Conservation (phyloP, 208 protist species). For the Leishmania amazonensis region DNA sequence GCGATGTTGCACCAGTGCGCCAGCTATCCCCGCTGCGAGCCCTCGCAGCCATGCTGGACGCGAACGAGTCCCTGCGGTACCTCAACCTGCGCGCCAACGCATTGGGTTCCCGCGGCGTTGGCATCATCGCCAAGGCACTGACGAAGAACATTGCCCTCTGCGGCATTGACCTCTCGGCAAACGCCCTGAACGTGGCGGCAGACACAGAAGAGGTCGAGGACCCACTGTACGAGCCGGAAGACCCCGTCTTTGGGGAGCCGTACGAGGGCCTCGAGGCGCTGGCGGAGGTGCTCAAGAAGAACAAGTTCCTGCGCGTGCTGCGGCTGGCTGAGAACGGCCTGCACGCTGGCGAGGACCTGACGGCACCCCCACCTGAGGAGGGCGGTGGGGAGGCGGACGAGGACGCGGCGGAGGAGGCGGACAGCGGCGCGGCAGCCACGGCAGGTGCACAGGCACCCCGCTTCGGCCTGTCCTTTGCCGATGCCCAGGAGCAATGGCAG, state of each 20-base stretch:
- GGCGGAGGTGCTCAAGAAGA: slow-evolving; percentile 88
- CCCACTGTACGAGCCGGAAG: slow-evolving; percentile 69
- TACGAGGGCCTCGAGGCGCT: slow-evolving; percentile 80
- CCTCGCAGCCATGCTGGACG: slow-evolving; percentile 68
- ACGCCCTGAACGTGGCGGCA: slow-evolving; percentile 44
- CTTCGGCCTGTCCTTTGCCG: slow-evolving; percentile 15
- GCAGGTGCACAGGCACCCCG: background rate
- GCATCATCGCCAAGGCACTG: slow-evolving; percentile 84
- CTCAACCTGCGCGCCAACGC: slow-evolving; percentile 80
- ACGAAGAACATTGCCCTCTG: slow-evolving; percentile 82
- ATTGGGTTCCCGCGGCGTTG: slow-evolving; percentile 76
- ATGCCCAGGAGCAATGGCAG: slow-evolving; percentile 51
- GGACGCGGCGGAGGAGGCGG: slow-evolving; percentile 21
- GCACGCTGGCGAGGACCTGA: slow-evolving; percentile 77
- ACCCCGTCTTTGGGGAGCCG: slow-evolving; percentile 82
- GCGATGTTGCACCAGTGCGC: slow-evolving; percentile 31
- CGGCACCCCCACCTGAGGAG: slow-evolving; percentile 40
- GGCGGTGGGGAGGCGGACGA: slow-evolving; percentile 49
- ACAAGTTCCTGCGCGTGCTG: slow-evolving; percentile 88
- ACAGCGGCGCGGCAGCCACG: background rate
- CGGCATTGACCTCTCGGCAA: slow-evolving; percentile 74
- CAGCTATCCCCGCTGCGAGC: slow-evolving; percentile 47
- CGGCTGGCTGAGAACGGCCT: slow-evolving; percentile 77
- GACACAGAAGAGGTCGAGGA: slow-evolving; percentile 68
- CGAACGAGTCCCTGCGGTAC: slow-evolving; percentile 78